Evolutionary conservation across 495 filamentous ascomycete genomes (phyloP).

Genomic region (Trichoderma virens): DNA sequence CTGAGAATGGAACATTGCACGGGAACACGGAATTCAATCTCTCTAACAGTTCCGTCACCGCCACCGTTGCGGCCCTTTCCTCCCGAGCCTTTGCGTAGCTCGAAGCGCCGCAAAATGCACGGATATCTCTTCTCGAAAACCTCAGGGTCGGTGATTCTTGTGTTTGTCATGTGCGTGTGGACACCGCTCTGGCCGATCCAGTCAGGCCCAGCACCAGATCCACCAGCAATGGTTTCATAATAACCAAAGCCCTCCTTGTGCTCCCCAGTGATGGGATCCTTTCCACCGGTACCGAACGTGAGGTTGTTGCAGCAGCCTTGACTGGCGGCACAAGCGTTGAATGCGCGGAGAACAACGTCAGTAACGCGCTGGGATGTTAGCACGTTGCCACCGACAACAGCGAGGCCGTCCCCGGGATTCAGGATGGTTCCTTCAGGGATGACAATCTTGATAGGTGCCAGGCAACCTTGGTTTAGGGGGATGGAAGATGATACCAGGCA

Average conservation of each 20-base stretch:
- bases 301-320: constrained; percentile 94
- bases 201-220: constrained; percentile 73
- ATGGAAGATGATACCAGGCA: constrained; percentile 90
- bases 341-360: constrained; percentile 86
- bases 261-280: constrained; percentile 50
- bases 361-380: constrained; percentile 85
- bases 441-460: constrained; percentile 75
- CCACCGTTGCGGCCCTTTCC: constrained; percentile 70
- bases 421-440: constrained; percentile 80
- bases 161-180: constrained; percentile 98
- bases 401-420: constrained; percentile 76
- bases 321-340: constrained; percentile 79
- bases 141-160: constrained; percentile 90
- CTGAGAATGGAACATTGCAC: constrained; percentile 83
- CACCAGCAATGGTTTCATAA: constrained; percentile 95
- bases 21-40: constrained; percentile 92
- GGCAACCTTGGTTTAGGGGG: constrained; percentile 92
- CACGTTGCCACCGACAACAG: constrained; percentile 93
- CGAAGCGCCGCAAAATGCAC: constrained; percentile 76
- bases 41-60: constrained; percentile 82
- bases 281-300: constrained; percentile 77
- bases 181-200: constrained; percentile 90
- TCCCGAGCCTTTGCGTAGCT: constrained; percentile 58
- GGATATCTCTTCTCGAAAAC: constrained; percentile 97
- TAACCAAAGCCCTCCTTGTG: constrained; percentile 80